Percentiles rank a stretch among this genome's conserved stretches.
Conservation (phyloP, 306 rosid genomes). For the Mimosa bimucronata region DNA sequence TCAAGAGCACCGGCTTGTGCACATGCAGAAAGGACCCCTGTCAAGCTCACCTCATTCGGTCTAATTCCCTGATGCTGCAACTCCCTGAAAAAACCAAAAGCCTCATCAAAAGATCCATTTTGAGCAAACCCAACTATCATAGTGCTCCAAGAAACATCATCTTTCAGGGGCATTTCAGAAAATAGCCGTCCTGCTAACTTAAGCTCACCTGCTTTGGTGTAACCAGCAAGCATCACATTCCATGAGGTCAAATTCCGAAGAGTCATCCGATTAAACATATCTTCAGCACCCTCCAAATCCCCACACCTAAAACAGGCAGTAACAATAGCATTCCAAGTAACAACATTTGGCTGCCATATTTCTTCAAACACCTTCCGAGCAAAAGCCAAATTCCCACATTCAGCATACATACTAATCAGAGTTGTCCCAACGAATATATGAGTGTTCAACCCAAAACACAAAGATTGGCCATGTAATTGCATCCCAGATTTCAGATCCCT, state of each 20-base stretch:
- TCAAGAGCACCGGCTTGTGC: conserved; percentile 87
- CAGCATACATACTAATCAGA: conserved; percentile 68
- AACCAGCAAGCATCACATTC: conserved; percentile 79
- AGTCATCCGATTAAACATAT: conserved; percentile 59
- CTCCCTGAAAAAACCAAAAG: conserved; percentile 76
- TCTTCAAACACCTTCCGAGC: conserved; percentile 72
- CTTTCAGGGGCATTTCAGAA: conserved; percentile 61
- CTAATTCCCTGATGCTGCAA: conserved; percentile 51
- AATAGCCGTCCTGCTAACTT: conserved; percentile 63
- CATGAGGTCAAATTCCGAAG: conserved; percentile 75
- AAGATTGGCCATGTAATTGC: conserved; percentile 63
- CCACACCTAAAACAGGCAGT: conserved; percentile 76
- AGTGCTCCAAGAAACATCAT: conserved; percentile 87
- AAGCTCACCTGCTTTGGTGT: conserved; percentile 68
- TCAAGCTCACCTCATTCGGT: conserved; percentile 80
- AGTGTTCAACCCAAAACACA: conserved; percentile 52
- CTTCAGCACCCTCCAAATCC: conserved; percentile 48
- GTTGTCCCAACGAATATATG: conserved; percentile 80
- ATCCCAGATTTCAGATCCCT: conserved; percentile 47
- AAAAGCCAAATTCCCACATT: conserved; percentile 49
- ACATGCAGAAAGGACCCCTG: conserved; percentile 79
- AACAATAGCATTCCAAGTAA: conserved; percentile 76
- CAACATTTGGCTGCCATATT: conserved; percentile 74
- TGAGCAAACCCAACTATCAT: conserved; percentile 86
- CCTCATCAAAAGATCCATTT: conserved; percentile 61